Base-by-base conservation (phyloP, 768 basidiomycete species). In the Hygrocybe coccinea region DNA sequence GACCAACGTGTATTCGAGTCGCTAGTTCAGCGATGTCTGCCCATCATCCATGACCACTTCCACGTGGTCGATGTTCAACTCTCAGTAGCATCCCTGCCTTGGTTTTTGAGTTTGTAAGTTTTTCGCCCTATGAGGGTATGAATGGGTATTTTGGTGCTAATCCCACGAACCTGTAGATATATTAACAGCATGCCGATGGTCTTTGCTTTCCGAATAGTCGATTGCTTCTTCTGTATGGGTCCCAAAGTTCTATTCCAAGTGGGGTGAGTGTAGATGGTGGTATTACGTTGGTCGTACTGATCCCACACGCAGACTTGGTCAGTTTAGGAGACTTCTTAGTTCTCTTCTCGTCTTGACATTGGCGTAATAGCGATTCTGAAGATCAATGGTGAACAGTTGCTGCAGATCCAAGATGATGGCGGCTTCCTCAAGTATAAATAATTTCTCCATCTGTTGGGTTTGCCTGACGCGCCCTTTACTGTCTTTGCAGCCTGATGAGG, bases 211-310 rank as follows among this genome's bases (percentile, higher is more conserved):
- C 84, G 97, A 33, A 91, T 97, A 65, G 92, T 95, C 2, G 95
- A 98, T 67, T 97, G 95, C 68, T 95, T 97, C 76, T 87, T 97
- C 74, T 94, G 93, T 62, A 97, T 99, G 95, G 97, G 97, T 0
- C 92, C 95, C 0, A 98, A 95, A 64, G 97, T 99, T 1, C 74
- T 99, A 39, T 99, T 99, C 76, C 97, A 99, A 82, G 91, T 99
- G 52, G 95, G 94, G 91, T 94, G 68, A 69, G 87, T 73, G 22
- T 35, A 33, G 24, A 21, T 34, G 12, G 2, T 47, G 21, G 33
- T 25, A 55, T 14, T 44, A 51, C 21, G 15, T 54, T 52, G 22
- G 15, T 54, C 46, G 59, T 34, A 66, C 37, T 63, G 51, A 55
- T 17, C 55, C n/a, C 55, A 43, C 64, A 50, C 44, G 17, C 63